Base-by-base conservation (phyloP, 2,329 filamentous ascomycete species). In the Coniella vitis region DNA sequence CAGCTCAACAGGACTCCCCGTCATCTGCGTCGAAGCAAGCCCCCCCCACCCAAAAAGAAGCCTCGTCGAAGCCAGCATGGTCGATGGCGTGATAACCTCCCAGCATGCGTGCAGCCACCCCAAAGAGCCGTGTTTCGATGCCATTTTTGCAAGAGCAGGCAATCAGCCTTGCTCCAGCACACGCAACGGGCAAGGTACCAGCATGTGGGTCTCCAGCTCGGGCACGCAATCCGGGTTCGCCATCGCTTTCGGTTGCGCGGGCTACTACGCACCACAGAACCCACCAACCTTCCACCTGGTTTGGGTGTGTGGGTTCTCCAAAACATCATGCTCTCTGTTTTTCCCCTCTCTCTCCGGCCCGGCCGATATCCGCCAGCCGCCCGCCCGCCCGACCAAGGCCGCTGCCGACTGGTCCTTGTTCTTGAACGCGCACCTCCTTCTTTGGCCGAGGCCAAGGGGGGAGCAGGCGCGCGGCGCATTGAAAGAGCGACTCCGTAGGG, bases 31-130 rank as follows among this genome's bases (percentile, higher is more conserved):
- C 35, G 43, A 45, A 45, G 43, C 2, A 34, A 41, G 29, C 14
- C 21, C 21, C 12, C 21, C n/a, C 21, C 38, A 17, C 19, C 38
- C 20, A 14, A 5, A 29, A 29, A 29, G 25, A 29, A 13, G 38
- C 12, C 14, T 16, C 21, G 13, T 25, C 20, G 38, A 20, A 21
- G 39, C 14, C 34, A 34, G 32, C 38, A 25, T 29, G 47, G 35
- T 17, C 42, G 47, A 52, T 52, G 50, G 50, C 50, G 50, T 52
- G 50, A 45, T 47, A 20, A 25, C 38, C 41, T 52, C 42, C 25
- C 25, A 29, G 25, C 5, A 29, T 29, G 25, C 25, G 25, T 10
- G 25, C 25, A 29, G 10, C 25, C 25, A 29, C 25, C 25, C 25
- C 25, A 29, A 10, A 29, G 25, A 10, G 25, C 25, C 25, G 10